These are phyloP conservation scores for Penicillium malachiteum DNA, from an alignment of 495 filamentous ascomycete species.

Conservation along the genomic window DNA sequence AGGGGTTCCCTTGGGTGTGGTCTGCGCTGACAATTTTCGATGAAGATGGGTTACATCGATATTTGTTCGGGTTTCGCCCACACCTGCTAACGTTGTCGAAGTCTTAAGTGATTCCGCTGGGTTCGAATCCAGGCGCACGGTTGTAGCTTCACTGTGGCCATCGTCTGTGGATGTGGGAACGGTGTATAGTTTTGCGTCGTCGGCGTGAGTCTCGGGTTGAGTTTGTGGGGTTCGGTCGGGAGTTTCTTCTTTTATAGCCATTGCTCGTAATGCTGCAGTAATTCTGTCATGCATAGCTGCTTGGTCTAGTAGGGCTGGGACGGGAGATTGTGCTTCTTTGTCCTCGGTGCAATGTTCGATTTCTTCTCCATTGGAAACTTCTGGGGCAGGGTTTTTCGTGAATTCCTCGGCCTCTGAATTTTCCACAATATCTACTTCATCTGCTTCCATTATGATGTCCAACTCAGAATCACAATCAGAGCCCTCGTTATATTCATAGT, in stretches of 20 bases:
- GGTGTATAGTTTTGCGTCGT: background rate
- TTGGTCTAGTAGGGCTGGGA: constrained; percentile 11
- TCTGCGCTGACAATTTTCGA: constrained; percentile 1
- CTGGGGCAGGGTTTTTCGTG: background rate
- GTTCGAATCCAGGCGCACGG: constrained; percentile 3
- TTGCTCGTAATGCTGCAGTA: constrained; percentile 6
- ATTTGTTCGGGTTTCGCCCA: background rate
- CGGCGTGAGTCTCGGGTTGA: background rate
- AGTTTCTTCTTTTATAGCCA: constrained; percentile 4
- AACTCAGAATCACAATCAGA: constrained; percentile 3
- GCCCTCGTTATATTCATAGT: constrained; percentile 17
- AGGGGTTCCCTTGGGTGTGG: constrained; percentile 1
- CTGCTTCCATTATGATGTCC: background rate
- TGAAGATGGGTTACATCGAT: constrained; percentile 3
- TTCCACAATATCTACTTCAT: background rate
- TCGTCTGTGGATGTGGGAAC: constrained; percentile 2
- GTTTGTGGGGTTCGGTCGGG: background rate
- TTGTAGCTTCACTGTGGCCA: constrained; percentile 12
- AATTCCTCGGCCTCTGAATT: background rate
- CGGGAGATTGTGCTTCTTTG: background rate
- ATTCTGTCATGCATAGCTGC: constrained; percentile 11
- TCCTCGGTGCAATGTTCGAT: background rate
- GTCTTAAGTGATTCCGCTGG: background rate
- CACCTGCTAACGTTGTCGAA: background rate
- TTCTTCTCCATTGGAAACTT: background rate